These are phyloP conservation scores for Xylariaceae sp. DNA, from an alignment of 2,329 filamentous ascomycete genomes.

Conservation along the genomic window DNA sequence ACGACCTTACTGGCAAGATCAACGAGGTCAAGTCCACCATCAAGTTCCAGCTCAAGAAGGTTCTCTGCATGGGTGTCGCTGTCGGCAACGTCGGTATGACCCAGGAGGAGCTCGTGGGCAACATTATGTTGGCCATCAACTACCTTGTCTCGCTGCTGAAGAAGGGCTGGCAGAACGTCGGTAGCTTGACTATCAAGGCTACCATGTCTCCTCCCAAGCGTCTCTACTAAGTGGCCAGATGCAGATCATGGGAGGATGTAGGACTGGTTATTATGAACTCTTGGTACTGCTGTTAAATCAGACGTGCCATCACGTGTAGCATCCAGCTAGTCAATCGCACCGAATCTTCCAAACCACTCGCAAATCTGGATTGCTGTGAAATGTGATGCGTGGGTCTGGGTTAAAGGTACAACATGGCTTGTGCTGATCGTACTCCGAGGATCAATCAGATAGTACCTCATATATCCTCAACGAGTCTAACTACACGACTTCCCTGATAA, in stretches of 20 bases:
- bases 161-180: conserved; percentile 99
- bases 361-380: neutral
- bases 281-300: conserved; percentile 16
- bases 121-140: conserved; percentile 99
- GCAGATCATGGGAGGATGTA: conserved; percentile 28
- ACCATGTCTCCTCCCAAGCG: conserved; percentile 99
- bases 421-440: too few species aligned
- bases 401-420: too few species aligned
- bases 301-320: conserved; percentile 10
- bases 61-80: conserved; percentile 99
- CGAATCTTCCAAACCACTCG: conserved; percentile 24
- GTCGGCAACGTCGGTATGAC: conserved; percentile 98
- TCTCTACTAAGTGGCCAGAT: conserved; percentile 70
- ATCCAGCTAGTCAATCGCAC: conserved; percentile 26
- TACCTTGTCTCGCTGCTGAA: conserved; percentile 99
- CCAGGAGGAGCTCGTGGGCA: conserved; percentile 90
- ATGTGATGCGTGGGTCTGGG: too few species aligned
- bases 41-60: conserved; percentile 99
- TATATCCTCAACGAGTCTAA: too few species aligned
- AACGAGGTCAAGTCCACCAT: conserved; percentile 99
- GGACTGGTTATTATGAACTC: conserved; percentile 9
- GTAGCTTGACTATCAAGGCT: conserved; percentile 99
- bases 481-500: too few species aligned
- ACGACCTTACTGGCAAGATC: conserved; percentile 93
- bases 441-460: too few species aligned